phyloP scores from a whole-genome alignment of 2,329 filamentous ascomycete genomes.

The Hawksworthiomyces lignivorus region DNA sequence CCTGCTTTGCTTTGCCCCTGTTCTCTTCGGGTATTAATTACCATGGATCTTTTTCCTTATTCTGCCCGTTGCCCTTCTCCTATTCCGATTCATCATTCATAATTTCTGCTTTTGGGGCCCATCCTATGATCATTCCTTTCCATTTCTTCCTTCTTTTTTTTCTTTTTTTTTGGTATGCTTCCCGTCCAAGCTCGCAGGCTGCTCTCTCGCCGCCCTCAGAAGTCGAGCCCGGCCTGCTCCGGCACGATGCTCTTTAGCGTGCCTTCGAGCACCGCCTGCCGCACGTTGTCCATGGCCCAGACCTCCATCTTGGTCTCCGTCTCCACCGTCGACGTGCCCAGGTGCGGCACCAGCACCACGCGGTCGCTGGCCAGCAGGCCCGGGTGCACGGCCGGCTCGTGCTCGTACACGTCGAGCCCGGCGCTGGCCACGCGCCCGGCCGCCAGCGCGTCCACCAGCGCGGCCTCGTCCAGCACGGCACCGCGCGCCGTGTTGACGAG shows the following conservation, averaged over 20 bases:
- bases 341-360: constrained; percentile 72
- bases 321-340: constrained; percentile 75
- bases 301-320: constrained; percentile 27
- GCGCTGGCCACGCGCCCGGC: constrained; percentile 35
- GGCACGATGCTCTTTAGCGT: constrained; percentile 14
- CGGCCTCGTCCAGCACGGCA: constrained; percentile 42
- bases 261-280: constrained; percentile 17
- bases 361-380: constrained; percentile 62
- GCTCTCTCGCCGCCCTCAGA: neutral
- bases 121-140: neutral
- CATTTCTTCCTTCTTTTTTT: neutral
- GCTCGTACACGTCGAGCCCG: constrained; percentile 44
- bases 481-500: constrained; percentile 51
- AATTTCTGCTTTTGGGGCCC: neutral
- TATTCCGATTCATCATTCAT: neutral
- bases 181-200: too few species aligned
- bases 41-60: too few species aligned
- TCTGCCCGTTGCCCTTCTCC: neutral
- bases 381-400: constrained; percentile 58
- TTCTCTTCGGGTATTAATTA: too few species aligned
- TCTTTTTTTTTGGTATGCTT: neutral
- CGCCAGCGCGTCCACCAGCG: constrained; percentile 38
- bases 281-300: constrained; percentile 14
- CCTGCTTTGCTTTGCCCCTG: too few species aligned
- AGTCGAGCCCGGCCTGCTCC: constrained; percentile 11